Percentiles rank a stretch among this genome's conserved stretches.
Conservation (phyloP, 2,329 filamentous ascomycete species). For the Penicillium glabrum region DNA sequence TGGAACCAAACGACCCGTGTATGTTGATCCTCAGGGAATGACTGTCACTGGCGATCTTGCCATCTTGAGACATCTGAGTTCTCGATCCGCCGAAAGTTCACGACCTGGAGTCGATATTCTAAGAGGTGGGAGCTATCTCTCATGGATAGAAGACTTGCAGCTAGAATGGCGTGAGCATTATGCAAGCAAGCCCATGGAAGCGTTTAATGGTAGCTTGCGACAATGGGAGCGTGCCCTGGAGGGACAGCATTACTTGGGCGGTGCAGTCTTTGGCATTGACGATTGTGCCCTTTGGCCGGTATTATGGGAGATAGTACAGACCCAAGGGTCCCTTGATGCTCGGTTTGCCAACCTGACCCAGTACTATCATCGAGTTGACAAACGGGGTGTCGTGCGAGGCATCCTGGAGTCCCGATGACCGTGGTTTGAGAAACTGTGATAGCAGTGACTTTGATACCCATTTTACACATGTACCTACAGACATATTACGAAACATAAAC, state of each 20-base stretch:
- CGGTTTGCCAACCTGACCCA: constrained; percentile 32
- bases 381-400: constrained; percentile 37
- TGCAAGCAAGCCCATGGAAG: background rate
- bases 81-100: constrained; percentile 17
- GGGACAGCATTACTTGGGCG: constrained; percentile 36
- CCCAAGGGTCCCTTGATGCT: constrained; percentile 21
- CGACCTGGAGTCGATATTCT: constrained; percentile 30
- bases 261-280: constrained; percentile 38
- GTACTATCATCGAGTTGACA: constrained; percentile 41
- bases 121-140: constrained; percentile 28
- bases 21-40: constrained; percentile 29
- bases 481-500: constrained; percentile 13
- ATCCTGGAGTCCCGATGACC: constrained; percentile 25
- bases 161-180: constrained; percentile 29
- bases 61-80: constrained; percentile 34
- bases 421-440: background rate
- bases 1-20: constrained; percentile 21
- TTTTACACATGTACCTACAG: constrained; percentile 4
- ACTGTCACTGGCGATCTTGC: constrained; percentile 30
- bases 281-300: constrained; percentile 48
- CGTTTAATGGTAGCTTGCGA: constrained; percentile 21
- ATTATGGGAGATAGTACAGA: constrained; percentile 37
- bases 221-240: constrained; percentile 35
- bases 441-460: constrained; percentile 4
- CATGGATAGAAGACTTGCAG: constrained; percentile 31